A percentile compares a stretch with the other conserved stretches of the same genome.
Conservation (phyloP, 495 filamentous ascomycete species). For the Clohesyomyces aquaticus region DNA sequence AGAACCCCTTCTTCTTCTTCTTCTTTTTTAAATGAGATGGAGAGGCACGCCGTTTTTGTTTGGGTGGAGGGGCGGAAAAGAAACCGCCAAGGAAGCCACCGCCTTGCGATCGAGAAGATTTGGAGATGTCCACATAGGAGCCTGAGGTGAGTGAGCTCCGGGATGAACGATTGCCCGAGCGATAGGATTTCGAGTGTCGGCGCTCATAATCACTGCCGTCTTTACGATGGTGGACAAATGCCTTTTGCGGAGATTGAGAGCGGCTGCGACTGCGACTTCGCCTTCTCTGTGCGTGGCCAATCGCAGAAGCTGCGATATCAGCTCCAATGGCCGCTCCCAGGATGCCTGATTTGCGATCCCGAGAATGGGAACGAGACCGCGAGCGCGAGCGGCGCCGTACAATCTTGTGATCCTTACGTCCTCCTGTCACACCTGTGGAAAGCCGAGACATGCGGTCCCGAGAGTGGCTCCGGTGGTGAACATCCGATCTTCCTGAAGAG, state of each 20-base stretch:
- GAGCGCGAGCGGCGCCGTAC: slow-evolving; percentile 49
- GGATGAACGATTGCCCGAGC: slow-evolving; percentile 25
- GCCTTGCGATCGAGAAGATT: slow-evolving; percentile 14
- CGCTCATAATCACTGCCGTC: slow-evolving; percentile 38
- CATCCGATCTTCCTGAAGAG: slow-evolving; percentile 50
- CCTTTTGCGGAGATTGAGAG: slow-evolving; percentile 33
- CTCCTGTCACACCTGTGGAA: slow-evolving; percentile 27
- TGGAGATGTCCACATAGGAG: slow-evolving; percentile 37
- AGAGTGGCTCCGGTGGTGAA: slow-evolving; percentile 32
- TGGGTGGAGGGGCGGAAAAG: slow-evolving; percentile 54
- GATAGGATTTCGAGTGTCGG: slow-evolving; percentile 29
- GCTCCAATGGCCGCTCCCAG: slow-evolving; percentile 53
- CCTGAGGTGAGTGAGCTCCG: slow-evolving; percentile 31
- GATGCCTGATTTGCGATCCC: slow-evolving; percentile 48
- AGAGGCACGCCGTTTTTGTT: slow-evolving; percentile 49
- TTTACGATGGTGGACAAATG: slow-evolving; percentile 30
- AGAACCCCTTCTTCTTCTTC: slow-evolving; percentile 58
- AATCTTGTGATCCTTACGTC: slow-evolving; percentile 38
- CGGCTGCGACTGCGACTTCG: slow-evolving; percentile 37
- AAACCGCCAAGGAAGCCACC: slow-evolving; percentile 47
- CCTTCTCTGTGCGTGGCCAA: slow-evolving; percentile 24
- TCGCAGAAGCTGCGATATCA: slow-evolving; percentile 42
- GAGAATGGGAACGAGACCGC: slow-evolving; percentile 50
- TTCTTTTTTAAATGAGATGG: slow-evolving; percentile 48
- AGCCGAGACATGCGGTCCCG: slow-evolving; percentile 30